phyloP scores from a whole-genome alignment of 2,329 filamentous ascomycete species.

The Talaromyces marneffei region DNA sequence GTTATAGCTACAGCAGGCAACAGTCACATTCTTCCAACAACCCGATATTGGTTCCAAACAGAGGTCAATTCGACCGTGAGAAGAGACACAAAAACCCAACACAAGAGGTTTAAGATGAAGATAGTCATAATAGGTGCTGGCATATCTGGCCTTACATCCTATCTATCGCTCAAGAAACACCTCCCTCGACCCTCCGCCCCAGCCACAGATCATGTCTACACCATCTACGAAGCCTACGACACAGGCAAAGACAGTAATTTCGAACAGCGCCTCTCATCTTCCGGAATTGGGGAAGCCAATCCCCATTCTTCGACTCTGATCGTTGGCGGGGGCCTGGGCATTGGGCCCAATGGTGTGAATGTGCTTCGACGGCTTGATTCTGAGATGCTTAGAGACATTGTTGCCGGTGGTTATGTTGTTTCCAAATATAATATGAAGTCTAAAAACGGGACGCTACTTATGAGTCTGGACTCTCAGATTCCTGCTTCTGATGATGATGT shows the following conservation, averaged over 20 bases:
- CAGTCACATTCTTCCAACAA: neutral
- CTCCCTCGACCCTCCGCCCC: conserved; percentile 22
- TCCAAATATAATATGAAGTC: conserved; percentile 29
- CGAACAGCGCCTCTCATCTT: conserved; percentile 16
- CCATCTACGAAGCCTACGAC: conserved; percentile 39
- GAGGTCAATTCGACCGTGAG: neutral
- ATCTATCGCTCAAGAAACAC: conserved; percentile 38
- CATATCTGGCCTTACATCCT: conserved; percentile 36
- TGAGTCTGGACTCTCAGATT: conserved; percentile 20
- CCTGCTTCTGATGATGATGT: neutral
- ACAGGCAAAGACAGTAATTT: conserved; percentile 23
- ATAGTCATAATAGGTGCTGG: conserved; percentile 42
- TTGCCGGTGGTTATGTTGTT: conserved; percentile 30
- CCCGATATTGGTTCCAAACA: neutral
- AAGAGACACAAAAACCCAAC: neutral
- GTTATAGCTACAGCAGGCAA: neutral
- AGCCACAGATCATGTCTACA: conserved; percentile 26
- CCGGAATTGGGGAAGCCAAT: conserved; percentile 8
- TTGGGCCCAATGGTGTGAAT: conserved; percentile 37
- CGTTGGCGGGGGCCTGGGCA: conserved; percentile 35
- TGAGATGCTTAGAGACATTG: conserved; percentile 29
- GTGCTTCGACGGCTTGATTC: conserved; percentile 35
- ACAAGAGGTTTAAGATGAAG: conserved; percentile 27
- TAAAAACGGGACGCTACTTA: conserved; percentile 30
- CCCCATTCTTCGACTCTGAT: conserved; percentile 30